Percentiles rank a stretch among this genome's conserved stretches.
Evolutionary conservation across 805 yeast genomes (phyloP).

Genomic region (Saturnispora diversa): DNA sequence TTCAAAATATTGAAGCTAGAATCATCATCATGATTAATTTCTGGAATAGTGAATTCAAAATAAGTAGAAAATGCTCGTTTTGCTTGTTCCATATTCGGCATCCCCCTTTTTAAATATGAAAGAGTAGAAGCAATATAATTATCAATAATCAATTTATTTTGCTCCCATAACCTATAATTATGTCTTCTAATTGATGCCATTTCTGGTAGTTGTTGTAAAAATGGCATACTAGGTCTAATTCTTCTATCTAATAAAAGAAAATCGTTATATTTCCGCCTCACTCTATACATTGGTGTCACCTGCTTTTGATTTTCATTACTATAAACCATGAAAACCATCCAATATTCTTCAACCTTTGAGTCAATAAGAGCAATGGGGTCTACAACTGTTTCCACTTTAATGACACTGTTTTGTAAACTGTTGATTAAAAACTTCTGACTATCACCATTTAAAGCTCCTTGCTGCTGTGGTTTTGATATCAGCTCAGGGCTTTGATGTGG

Average conservation of each 20-base stretch:
- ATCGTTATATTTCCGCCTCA: slow-evolving; percentile 55
- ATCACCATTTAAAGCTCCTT: slow-evolving; percentile 4
- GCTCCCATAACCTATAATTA: slow-evolving; percentile 30
- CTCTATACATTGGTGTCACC: slow-evolving; percentile 52
- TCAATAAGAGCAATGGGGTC: slow-evolving; percentile 23
- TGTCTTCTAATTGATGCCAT: slow-evolving; percentile 17
- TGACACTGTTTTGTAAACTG: slow-evolving; percentile 25
- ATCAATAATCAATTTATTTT: slow-evolving; percentile 26
- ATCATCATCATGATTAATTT: slow-evolving; percentile 8
- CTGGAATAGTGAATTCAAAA: slow-evolving; percentile 21
- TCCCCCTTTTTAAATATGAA: slow-evolving; percentile 9
- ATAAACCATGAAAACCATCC: slow-evolving; percentile 51
- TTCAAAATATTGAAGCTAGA: background rate
- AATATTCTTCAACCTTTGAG: slow-evolving; percentile 45
- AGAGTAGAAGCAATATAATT: slow-evolving; percentile 26
- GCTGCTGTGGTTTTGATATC: background rate
- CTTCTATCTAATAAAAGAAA: slow-evolving; percentile 54
- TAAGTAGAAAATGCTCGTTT: slow-evolving; percentile 24
- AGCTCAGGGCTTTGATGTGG: too few species aligned
- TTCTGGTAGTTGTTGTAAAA: slow-evolving; percentile 25
- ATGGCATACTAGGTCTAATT: slow-evolving; percentile 38
- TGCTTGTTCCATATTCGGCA: slow-evolving; percentile 8
- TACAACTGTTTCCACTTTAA: slow-evolving; percentile 26
- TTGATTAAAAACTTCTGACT: slow-evolving; percentile 24
- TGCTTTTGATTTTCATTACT: slow-evolving; percentile 53